Base-by-base conservation (phyloP, 2,329 filamentous ascomycete genomes). In the Shiraia bambusicola region DNA sequence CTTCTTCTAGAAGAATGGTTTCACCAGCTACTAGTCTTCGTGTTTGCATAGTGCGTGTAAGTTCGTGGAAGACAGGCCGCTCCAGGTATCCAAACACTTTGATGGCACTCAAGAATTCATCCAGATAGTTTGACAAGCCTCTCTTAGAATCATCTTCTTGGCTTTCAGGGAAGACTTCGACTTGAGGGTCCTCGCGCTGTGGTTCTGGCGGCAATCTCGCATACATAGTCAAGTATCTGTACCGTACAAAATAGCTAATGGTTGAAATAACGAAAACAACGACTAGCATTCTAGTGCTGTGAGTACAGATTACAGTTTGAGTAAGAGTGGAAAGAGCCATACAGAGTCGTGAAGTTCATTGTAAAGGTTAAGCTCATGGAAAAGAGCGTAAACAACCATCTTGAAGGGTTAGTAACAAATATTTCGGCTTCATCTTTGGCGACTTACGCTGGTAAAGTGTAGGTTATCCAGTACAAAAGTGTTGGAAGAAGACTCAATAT, bases 41-140 rank as follows among this genome's bases (percentile, higher is more conserved):
- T 14, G 94, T 98, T 73, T 98, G 93, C 93, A 98, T 98, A 45
- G 91, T 96, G 45, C 93, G 79, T 0, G 93, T 98, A 57, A 98
- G 80, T 70, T 98, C 93, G 63, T 98, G 94, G 62, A 98, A 98
- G 29, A 98, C 93, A 0, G 93, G 90, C 17, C 93, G 83, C 67
- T 98, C 93, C 30, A 98, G 76, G 63, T 97, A 98, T 7, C 93
- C 93, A 71, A 98, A 98, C 43, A 98, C 93, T 70, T 97, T 98
- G 74, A 98, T 98, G 22, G 94, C 93, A 65, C 91, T 97, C 15
- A 98, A 75, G 58, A 98, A 98, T 67, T 98, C 94, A 69, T 98
- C 93, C 17, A 98, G 77, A 58, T 98, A 98, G 65, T 91, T 98
- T n/a, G 89, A 84, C 31, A 98, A 76, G 0, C 92, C 93, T 1